A percentile compares a stretch with the other conserved stretches of the same genome.
Evolutionary conservation across 305 asterid species (phyloP).

Genomic region (Nicotiana rustica): DNA sequence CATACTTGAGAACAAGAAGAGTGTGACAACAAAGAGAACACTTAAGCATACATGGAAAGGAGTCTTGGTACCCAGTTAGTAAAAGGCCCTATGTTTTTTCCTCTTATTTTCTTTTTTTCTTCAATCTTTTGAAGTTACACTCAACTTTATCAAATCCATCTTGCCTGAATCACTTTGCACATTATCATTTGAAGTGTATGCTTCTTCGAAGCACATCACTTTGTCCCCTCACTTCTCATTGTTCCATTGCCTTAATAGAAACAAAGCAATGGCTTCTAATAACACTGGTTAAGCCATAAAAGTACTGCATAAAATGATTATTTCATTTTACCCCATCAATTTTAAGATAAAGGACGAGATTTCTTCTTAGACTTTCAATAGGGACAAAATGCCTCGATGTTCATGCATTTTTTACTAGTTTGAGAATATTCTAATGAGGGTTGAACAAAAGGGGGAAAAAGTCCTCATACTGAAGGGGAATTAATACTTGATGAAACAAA

Average conservation of each 20-base stretch:
- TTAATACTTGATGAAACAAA: background rate
- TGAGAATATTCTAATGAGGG: constrained; percentile 29
- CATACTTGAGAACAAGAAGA: constrained; percentile 12
- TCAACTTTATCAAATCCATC: background rate
- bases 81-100: constrained; percentile 8
- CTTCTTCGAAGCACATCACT: background rate
- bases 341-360: constrained; percentile 1
- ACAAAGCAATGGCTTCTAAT: background rate
- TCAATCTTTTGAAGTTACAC: background rate
- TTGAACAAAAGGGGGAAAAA: constrained; percentile 14
- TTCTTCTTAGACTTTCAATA: constrained; percentile 1
- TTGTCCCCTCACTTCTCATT: background rate
- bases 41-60: constrained; percentile 3
- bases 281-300: background rate
- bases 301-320: background rate
- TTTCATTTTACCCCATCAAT: constrained; percentile 16
- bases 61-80: constrained; percentile 17
- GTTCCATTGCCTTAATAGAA: constrained; percentile 13
- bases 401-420: background rate
- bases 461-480: background rate
- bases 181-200: background rate
- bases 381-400: background rate
- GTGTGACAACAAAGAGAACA: background rate
- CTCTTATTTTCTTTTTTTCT: background rate
- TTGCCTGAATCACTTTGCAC: constrained; percentile 20